Evolutionary conservation across 1,139 yeast species (phyloP), one percentile per base, ranked within the genome.

Genomic region (Suzukiozyma palmioleophila): DNA sequence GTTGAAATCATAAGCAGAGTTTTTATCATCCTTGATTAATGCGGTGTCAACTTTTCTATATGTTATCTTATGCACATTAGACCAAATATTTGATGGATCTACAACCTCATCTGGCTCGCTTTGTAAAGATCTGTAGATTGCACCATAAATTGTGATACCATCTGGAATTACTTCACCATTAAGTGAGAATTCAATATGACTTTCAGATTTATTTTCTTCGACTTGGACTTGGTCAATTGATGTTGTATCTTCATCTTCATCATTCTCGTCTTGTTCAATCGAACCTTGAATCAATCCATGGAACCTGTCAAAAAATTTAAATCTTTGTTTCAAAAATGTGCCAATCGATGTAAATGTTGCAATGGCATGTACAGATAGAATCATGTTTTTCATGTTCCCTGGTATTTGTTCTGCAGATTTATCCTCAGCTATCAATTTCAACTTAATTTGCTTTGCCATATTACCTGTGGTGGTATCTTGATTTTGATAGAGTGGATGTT

Each of bases 341-440:
- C 79, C 82, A 31, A 90, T 71, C 1, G 90, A 78, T 43, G 75
- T 77, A 54, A 88, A 83, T 0, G 96, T 84, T 0, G 96, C 95
- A 50, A 89, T 82, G 0, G 95, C 95, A 56, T 89, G 96, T n/a
- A 86, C 85, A 13, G 90, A 75, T 14, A 89, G 63, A 26, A 79
- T 62, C 52, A 82, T 54, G 28, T 66, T 65, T 29, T 65, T 65
- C 48, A 68, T 52, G 7, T 53, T 55, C 1, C 59, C 52, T 1
- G 73, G 67, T 1, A 62, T 42, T 25, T 46, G 46, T 18, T 53
- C 53, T 2, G 56, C 62, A 5, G 48, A 57, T 12, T 49, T 45
- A 9, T 51, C 55, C 8, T 56, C 64, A n/a, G 58, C 58, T 2
- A 57, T 57, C 14, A 89, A 66, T 44, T 72, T 76, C 10, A 89